phyloP scores from a whole-genome alignment of 208 protist genomes.

The Acanthamoeba quina region DNA sequence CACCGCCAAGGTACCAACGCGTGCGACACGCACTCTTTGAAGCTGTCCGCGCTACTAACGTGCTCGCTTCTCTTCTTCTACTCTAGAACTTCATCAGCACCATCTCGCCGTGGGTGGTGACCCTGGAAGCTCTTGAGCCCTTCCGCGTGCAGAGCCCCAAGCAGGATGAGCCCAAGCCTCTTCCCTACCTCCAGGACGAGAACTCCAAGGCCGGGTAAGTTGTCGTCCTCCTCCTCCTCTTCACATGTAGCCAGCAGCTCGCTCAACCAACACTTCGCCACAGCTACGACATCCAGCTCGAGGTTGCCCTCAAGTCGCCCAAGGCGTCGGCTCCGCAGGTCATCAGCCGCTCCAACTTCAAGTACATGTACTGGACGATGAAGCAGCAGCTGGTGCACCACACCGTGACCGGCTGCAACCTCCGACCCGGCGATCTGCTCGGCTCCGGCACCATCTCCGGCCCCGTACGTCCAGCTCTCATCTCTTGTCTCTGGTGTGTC shows the following conservation, averaged over 20 bases:
- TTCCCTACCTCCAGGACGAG: constrained; percentile 86
- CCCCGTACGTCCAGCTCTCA: constrained; percentile 20
- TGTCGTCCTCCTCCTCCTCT: neutral
- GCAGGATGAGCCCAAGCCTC: constrained; percentile 82
- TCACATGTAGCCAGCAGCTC: too few relatives aligned
- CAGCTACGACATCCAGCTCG: constrained; percentile 59
- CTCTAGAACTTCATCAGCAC: constrained; percentile 90
- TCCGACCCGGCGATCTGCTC: constrained; percentile 92
- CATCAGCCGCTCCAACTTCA: constrained; percentile 89
- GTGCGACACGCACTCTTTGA: neutral
- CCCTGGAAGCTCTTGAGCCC: constrained; percentile 91
- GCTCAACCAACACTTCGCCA: neutral
- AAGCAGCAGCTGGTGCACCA: constrained; percentile 94
- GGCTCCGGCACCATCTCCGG: constrained; percentile 93
- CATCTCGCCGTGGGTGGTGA: constrained; percentile 95
- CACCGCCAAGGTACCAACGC: constrained; percentile 85
- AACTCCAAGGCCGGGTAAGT: constrained; percentile 53
- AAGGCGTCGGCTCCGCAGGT: constrained; percentile 47
- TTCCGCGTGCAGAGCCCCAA: constrained; percentile 84
- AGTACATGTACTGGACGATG: constrained; percentile 93
- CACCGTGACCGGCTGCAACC: constrained; percentile 92
- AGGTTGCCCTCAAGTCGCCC: constrained; percentile 76
- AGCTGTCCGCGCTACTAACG: neutral
- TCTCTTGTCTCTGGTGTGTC: constrained; percentile 9
- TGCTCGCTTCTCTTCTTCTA: neutral